Percentiles rank a stretch among this genome's conserved stretches.
Conservation (phyloP, 2,329 filamentous ascomycete species). For the Aaosphaeria pasadenensis region DNA sequence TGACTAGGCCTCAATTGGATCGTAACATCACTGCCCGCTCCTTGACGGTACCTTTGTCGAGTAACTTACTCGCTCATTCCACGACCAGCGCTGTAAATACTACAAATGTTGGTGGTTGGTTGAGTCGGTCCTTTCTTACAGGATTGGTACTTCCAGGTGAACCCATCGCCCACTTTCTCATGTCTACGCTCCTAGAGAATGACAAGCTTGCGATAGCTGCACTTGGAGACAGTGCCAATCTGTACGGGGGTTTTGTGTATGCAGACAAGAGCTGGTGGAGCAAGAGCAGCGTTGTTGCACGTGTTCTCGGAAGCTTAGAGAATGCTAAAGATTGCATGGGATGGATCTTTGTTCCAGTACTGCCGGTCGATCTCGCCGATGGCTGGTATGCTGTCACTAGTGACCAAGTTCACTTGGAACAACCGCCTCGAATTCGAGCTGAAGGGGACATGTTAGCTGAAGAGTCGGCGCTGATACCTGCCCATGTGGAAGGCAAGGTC, state of each 20-base stretch:
- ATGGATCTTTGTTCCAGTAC: constrained; percentile 47
- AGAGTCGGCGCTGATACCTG: constrained; percentile 37
- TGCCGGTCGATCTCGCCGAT: constrained; percentile 41
- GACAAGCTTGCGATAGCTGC: constrained; percentile 46
- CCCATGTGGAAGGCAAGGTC: constrained; percentile 9
- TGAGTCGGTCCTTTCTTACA: constrained; percentile 54
- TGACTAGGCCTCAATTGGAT: constrained; percentile 19
- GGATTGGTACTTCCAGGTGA: constrained; percentile 56
- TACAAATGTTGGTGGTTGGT: constrained; percentile 49
- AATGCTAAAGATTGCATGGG: constrained; percentile 53
- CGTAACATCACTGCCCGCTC: constrained; percentile 26
- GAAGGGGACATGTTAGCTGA: constrained; percentile 25
- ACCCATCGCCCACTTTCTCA: constrained; percentile 52
- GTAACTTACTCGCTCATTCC: constrained; percentile 11
- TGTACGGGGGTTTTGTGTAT: constrained; percentile 56
- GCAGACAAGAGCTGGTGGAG: constrained; percentile 54
- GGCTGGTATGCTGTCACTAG: constrained; percentile 52
- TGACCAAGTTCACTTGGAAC: constrained; percentile 24
- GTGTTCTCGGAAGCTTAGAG: constrained; percentile 48
- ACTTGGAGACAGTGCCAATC: constrained; percentile 50
- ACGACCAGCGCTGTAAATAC: constrained; percentile 11
- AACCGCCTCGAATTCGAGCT: constrained; percentile 39
- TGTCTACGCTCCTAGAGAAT: constrained; percentile 56
- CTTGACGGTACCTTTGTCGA: constrained; percentile 29
- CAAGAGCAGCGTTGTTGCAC: constrained; percentile 53